Base-by-base conservation (phyloP, 2,329 filamentous ascomycete species). In the Penicillium sp. region DNA sequence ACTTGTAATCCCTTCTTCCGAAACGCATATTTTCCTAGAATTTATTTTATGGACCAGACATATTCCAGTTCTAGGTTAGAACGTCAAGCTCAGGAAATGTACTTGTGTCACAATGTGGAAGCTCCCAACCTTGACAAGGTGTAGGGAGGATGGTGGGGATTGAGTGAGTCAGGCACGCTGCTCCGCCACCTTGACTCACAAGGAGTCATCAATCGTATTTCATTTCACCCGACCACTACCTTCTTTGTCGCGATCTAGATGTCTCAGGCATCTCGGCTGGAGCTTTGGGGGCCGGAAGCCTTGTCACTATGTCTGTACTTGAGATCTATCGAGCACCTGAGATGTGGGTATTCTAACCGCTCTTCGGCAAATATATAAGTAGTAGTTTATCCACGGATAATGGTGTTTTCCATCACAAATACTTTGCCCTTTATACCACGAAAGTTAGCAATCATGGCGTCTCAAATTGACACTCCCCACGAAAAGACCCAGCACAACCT, bases 141-240 rank as follows among this genome's bases (percentile, higher is more conserved):
- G 19, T n/a, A 27, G 24, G 22, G 13, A 14, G 1, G 13, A 24
- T 46, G 43, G 43, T 24, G 43, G 27, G 14, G n/a, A 27, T 31
- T 31, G 22, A 46, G 43, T 50, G 46, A 50, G 47, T 50, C 47
- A 50, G 47, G 33, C 35, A 9, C 27, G 35, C 24, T 35, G 22
- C 49, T 51, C 49, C 49, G 49, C 49, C 35, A 37, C 49, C 3
- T 39, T 51, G 49, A 51, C 49, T 51, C 49, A 51, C 19, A 37
- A 24, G 11, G 33, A 51, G 33, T 51, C 49, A 51, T 50, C 19
- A 4, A 18, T 39, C 49, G 13, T 51, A 33, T 50, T 24, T 19
- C 18, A 36, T 14, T 36, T 22, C 10, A 16, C 22, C 22, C 22
- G 22, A 22, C 14, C n/a, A 13, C 19, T n/a, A 11, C 2, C 7